phyloP scores from a whole-genome alignment of 2,329 filamentous ascomycete species.

The Sporothrix mexicana region DNA sequence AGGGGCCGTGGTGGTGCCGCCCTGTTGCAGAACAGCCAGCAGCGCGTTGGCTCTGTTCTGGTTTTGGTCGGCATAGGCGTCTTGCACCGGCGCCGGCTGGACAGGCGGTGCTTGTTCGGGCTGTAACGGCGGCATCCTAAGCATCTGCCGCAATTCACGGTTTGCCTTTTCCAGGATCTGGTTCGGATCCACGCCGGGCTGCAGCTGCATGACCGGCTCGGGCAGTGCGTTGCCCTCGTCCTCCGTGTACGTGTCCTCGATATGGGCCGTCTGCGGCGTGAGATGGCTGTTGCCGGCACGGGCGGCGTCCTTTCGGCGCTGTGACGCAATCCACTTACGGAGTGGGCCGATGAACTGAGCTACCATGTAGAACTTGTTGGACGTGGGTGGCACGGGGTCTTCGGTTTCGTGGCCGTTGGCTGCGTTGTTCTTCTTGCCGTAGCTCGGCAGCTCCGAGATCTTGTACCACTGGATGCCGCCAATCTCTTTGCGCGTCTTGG shows the following conservation, averaged over 20 bases:
- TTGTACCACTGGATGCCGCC: conserved; percentile 97
- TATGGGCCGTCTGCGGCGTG: conserved; percentile 48
- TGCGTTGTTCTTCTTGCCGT: conserved; percentile 67
- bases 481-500: conserved; percentile 93
- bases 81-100: conserved; percentile 35
- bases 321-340: conserved; percentile 88
- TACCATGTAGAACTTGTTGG: conserved; percentile 97
- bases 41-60: conserved; percentile 58
- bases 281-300: conserved; percentile 50
- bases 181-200: conserved; percentile 47
- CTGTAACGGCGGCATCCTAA: conserved; percentile 59
- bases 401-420: conserved; percentile 61
- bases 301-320: conserved; percentile 73
- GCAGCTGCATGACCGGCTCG: conserved; percentile 42
- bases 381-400: conserved; percentile 63
- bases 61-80: conserved; percentile 25
- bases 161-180: conserved; percentile 59
- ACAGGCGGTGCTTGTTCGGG: conserved; percentile 30
- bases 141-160: conserved; percentile 58
- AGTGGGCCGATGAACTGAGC: conserved; percentile 86
- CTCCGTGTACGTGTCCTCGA: conserved; percentile 65
- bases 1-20: conserved; percentile 35
- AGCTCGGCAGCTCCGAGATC: conserved; percentile 83
- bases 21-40: conserved; percentile 59
- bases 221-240: conserved; percentile 61